Evolutionary conservation across 164 flowering plant species (phyloP).

Genomic region (Kingdonia uniflora): DNA sequence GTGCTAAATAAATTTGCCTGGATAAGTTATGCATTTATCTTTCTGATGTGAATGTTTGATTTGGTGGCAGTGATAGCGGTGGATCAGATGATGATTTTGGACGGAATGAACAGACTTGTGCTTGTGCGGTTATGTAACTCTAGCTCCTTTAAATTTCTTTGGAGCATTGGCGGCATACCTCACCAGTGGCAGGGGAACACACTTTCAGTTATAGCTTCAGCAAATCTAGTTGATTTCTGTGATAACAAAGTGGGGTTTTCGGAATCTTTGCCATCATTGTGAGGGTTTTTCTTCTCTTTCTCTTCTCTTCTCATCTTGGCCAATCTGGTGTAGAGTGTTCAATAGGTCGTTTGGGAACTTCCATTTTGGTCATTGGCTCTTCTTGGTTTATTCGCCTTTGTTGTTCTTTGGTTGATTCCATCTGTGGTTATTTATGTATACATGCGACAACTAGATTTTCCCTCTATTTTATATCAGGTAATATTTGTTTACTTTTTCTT

Average conservation of each 20-base stretch:
- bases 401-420: no score
- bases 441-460: no score
- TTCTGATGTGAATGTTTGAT: constrained; percentile 8
- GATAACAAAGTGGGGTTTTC: neutral
- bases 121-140: constrained; percentile 55
- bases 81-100: constrained; percentile 61
- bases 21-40: neutral
- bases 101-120: constrained; percentile 37
- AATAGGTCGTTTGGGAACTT: no score
- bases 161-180: neutral
- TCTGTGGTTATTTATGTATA: no score
- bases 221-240: neutral
- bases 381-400: no score
- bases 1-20: neutral
- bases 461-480: no score
- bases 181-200: neutral
- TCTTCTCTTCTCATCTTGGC: no score
- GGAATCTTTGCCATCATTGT: neutral
- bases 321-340: no score
- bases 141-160: neutral
- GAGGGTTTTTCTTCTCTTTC: neutral
- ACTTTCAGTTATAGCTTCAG: neutral
- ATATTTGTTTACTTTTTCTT: no score
- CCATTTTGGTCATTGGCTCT: no score
- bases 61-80: constrained; percentile 39